phyloP scores from a whole-genome alignment of 345 rosid species.

The Pelargonium nanum region DNA sequence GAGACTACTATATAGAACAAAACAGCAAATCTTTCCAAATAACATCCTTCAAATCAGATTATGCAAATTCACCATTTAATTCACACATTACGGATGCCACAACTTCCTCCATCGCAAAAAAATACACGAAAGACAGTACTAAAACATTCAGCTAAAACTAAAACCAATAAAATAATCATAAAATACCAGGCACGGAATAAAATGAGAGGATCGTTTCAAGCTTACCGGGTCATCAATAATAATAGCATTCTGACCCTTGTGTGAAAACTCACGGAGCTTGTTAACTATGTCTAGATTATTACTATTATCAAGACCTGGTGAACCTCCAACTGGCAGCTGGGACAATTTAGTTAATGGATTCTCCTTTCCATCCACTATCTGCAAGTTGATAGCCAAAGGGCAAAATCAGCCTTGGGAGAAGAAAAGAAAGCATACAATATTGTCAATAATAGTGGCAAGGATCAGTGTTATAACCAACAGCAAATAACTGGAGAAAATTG shows the following conservation, averaged over 20 bases:
- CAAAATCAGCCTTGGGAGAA: no score
- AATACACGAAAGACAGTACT: no score
- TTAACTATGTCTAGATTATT: constrained; percentile 16
- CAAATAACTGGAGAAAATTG: no score
- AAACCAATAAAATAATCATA: neutral
- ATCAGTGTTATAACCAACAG: no score
- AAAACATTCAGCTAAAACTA: neutral
- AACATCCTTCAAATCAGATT: no score
- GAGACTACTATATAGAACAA: no score
- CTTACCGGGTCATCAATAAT: constrained; percentile 39
- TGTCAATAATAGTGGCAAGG: no score
- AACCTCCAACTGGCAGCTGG: constrained; percentile 18
- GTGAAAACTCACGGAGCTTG: constrained; percentile 22
- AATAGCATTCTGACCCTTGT: constrained; percentile 24
- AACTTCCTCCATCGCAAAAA: no score
- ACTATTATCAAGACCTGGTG: constrained; percentile 6
- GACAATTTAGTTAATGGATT: constrained; percentile 9
- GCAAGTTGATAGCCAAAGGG: no score
- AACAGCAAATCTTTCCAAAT: no score
- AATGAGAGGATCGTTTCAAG: neutral
- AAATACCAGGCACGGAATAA: neutral
- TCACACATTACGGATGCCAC: neutral
- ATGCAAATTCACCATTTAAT: neutral
- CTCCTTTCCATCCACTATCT: constrained; percentile 15
- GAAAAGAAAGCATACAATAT: no score